Evolutionary conservation across 805 yeast species (phyloP), one percentile per base, ranked within the genome.

Genomic region (Saccharomycopsis sp.): DNA sequence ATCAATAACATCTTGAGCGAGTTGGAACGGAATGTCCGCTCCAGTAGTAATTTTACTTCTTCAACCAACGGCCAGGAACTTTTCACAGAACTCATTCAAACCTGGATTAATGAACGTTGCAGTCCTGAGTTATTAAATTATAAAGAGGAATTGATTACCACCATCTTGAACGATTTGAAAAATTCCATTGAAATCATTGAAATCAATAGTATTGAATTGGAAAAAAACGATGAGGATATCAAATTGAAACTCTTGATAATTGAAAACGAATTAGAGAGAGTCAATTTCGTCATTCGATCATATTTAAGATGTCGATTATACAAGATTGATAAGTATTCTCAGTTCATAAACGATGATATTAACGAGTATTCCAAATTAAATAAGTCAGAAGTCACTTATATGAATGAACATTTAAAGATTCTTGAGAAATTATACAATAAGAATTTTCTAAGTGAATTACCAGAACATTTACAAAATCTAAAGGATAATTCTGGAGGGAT

Each of bases 231-330:
- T 42, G 66, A 62, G 39, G 84, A 79, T 46, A 76, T 78, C 58
- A 88, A 88, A 53, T 60, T 89, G 43, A 79, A 83, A 43, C 64
- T 88, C 34, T 74, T 92, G 63, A 73, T 94, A 19, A 78, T 89
- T 50, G 98, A 92, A 54, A 80, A 94, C 12, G 97, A 92, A 51
- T 69, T 92, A 19, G 97, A 92, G 52, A 64, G 98, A 42, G 72
- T 86, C 23, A 85, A 79, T 51, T 92, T 79, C 55, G 59, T 89
- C 27, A 66, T 88, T n/a, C 62, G 96, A 38, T 70, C 85, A 12
- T 89, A 86, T 56, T 63, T 88, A 26, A 69, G 98, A 46, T 72
- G 89, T 5, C 66, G 98, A 43, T 58, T 87, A 41, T 61, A 64
- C 45, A 88, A 83, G 58, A 72, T 92, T 36, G 96, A 87, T 60